phyloP scores from a whole-genome alignment of 257 asterid genomes.

The Fraxinus anomala region DNA sequence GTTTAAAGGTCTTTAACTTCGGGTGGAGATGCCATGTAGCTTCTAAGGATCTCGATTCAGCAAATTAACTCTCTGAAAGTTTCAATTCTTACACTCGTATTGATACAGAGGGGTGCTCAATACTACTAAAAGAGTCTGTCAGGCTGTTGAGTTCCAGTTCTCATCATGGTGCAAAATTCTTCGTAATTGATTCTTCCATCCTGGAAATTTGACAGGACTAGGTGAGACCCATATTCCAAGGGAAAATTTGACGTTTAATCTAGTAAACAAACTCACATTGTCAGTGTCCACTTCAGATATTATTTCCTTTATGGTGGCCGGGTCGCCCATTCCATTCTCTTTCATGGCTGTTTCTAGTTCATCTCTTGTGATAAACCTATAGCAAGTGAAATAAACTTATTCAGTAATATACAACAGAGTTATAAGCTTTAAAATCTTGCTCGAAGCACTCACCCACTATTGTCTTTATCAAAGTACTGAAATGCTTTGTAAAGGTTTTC shows the following conservation, averaged over 20 bases:
- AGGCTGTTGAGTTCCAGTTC: slow-evolving; percentile 64
- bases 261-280: slow-evolving; percentile 48
- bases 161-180: slow-evolving; percentile 90
- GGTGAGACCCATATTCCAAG: background rate
- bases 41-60: background rate
- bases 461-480: slow-evolving; percentile 76
- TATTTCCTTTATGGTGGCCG: slow-evolving; percentile 64
- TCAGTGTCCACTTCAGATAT: slow-evolving; percentile 86
- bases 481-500: slow-evolving; percentile 81
- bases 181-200: slow-evolving; percentile 87
- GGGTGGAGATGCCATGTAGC: background rate
- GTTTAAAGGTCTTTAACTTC: background rate
- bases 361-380: slow-evolving; percentile 79
- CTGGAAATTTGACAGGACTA: slow-evolving; percentile 36
- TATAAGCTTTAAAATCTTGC: background rate
- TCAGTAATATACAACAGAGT: background rate
- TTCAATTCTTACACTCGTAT: background rate
- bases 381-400: slow-evolving; percentile 1
- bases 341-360: slow-evolving; percentile 86
- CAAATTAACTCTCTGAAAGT: background rate
- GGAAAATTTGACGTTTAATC: background rate
- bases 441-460: slow-evolving; percentile 62
- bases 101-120: background rate
- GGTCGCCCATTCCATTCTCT: slow-evolving; percentile 76
- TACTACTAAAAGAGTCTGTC: slow-evolving; percentile 47